phyloP scores from a whole-genome alignment of 257 asterid species.

The Linaria vulgaris region DNA sequence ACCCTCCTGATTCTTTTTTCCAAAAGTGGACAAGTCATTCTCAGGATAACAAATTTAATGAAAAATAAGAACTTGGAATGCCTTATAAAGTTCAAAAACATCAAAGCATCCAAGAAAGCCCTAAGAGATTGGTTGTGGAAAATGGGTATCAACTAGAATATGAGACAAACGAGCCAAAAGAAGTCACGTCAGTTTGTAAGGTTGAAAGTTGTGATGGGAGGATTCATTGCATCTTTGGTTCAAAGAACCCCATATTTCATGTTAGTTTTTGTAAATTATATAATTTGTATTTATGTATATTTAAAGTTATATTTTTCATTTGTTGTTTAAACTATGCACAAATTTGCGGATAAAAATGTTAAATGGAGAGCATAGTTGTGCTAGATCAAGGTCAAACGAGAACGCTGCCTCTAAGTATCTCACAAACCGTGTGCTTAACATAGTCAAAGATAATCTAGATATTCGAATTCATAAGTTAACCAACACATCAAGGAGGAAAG shows the following conservation, averaged over 20 bases:
- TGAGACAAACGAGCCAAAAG: not conserved
- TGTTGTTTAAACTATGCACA: not conserved
- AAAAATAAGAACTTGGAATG: not conserved
- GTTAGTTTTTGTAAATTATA: not conserved
- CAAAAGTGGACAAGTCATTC: no score
- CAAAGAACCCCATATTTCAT: not conserved
- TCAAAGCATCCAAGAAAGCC: not conserved
- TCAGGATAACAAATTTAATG: not conserved
- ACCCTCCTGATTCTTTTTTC: not conserved
- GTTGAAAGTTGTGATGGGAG: not conserved
- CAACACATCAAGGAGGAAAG: not conserved
- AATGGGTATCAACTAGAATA: not conserved
- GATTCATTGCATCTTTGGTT: not conserved
- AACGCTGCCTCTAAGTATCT: not conserved
- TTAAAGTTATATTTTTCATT: no score
- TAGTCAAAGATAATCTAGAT: slow-evolving; percentile 6
- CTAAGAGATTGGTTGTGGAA: not conserved
- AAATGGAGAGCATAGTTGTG: not conserved
- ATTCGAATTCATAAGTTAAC: not conserved
- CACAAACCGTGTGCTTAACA: not conserved
- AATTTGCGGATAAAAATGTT: not conserved
- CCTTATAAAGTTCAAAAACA: not conserved
- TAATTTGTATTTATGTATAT: no score
- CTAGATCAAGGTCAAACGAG: not conserved
- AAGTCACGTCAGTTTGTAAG: no score